phyloP scores from a whole-genome alignment of 257 asterid genomes.

The Lithospermum erythrorhizon region DNA sequence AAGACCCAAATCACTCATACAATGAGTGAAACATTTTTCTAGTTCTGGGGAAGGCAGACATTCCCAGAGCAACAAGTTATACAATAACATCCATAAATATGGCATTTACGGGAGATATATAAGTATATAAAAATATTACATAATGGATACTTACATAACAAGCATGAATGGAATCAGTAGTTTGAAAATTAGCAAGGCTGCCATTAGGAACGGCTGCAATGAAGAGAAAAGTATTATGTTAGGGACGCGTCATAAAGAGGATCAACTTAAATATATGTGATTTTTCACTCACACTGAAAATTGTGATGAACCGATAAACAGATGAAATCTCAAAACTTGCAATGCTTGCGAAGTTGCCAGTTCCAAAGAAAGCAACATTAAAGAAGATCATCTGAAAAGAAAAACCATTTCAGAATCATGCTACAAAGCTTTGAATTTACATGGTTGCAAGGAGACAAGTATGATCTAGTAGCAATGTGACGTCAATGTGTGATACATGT shows the following conservation, averaged over 20 bases:
- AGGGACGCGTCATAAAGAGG: slow-evolving; percentile 1
- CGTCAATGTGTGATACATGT: neutral
- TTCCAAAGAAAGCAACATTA: slow-evolving; percentile 95
- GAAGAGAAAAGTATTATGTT: slow-evolving; percentile 9
- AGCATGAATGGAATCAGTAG: slow-evolving; percentile 71
- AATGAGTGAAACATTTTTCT: too few species aligned
- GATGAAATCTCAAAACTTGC: slow-evolving; percentile 98
- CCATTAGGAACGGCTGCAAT: slow-evolving; percentile 96
- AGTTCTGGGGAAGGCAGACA: too few species aligned
- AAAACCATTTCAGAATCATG: neutral
- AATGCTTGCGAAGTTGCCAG: slow-evolving; percentile 94
- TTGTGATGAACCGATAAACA: slow-evolving; percentile 87
- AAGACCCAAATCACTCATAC: too few species aligned
- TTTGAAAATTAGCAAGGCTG: slow-evolving; percentile 87
- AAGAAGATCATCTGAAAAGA: slow-evolving; percentile 75
- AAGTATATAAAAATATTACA: neutral
- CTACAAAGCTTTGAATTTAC: neutral
- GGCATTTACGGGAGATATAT: neutral
- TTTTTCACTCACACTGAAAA: slow-evolving; percentile 75
- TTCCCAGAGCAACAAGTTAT: too few species aligned
- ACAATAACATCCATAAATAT: too few species aligned
- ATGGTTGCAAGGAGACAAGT: neutral
- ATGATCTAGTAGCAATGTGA: neutral
- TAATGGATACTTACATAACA: slow-evolving; percentile 56
- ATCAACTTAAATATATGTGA: neutral